Base-by-base conservation (phyloP, 2,329 filamentous ascomycete species). In the Colletotrichum tropicale region DNA sequence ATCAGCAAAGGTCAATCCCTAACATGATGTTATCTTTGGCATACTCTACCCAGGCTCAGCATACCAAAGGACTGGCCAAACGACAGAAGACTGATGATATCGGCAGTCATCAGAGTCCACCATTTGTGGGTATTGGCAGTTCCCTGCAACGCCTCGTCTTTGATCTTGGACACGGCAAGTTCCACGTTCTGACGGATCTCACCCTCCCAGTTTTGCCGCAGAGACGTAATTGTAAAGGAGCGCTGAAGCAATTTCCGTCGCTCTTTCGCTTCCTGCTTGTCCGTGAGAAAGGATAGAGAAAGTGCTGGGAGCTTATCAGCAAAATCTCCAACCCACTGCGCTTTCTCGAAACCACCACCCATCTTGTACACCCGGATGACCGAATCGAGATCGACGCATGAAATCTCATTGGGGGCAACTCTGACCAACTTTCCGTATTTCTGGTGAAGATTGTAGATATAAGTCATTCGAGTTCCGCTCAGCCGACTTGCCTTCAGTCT, bases 1-100 rank as follows among this genome's bases (percentile, higher is more conserved):
- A 3, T 66, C 6, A 66, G 69, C n/a, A 13, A 4, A 21, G 8
- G 18, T 8, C 7, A 5, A n/a, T 4, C 2, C 13, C 2, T 26
- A 6, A 38, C 8, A 38, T 3, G n/a, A n/a, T 9, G 5, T 2
- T 0, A 38, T 9, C 3, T 9, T 55, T 12, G 0, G 0, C 81
- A 72, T 78, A 90, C 88, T 82, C 87, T 80, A 15, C 88, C 88
- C 6, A 80, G 79, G 67, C 91, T 88, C 8, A 92, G 80, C 83
- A 88, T 88, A 1, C 81, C 80, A 74, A 91, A 91, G 0, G 88
- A 88, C 26, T 91, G 85, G 0, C 90, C 89, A 80, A 92, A 92
- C 1, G 83, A 87, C 12, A 92, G 80, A 65, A 90, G 85, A 0
- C 86, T 88, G 62, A 91, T 89, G 1, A 90, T 81, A 77, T 92